Evolutionary conservation across 1,284 basidiomycete species (phyloP).

Genomic region (Ganoderma boninense): DNA sequence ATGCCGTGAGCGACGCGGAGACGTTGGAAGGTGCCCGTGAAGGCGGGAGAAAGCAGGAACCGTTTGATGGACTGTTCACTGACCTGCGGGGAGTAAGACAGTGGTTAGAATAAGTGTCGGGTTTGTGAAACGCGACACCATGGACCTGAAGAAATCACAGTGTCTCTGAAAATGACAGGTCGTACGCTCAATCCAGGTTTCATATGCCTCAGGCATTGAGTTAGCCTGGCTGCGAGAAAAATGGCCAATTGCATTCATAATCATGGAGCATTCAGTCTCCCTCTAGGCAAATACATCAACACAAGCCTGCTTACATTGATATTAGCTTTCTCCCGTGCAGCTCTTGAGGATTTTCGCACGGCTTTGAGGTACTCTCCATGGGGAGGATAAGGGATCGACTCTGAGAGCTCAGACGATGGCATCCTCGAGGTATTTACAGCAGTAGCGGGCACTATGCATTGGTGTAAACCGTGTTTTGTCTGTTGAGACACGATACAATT

Average conservation of each 20-base stretch:
- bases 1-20: constrained; percentile 72
- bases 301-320: constrained; percentile 41
- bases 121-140: not conserved
- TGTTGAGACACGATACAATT: not conserved
- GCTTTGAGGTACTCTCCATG: constrained; percentile 56
- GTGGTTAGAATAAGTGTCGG: not conserved
- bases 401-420: constrained; percentile 15
- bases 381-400: constrained; percentile 45
- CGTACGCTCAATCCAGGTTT: not conserved
- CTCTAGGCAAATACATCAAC: not conserved
- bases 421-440: not conserved
- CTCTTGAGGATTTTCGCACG: constrained; percentile 59
- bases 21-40: constrained; percentile 67
- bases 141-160: not conserved
- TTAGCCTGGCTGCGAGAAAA: too few species aligned
- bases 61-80: constrained; percentile 61
- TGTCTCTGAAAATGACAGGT: too few species aligned
- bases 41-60: constrained; percentile 69
- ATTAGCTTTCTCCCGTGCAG: constrained; percentile 51
- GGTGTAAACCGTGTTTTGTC: too few species aligned
- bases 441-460: not conserved
- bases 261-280: not conserved
- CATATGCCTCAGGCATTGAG: too few species aligned
- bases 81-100: constrained; percentile 51
- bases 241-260: not conserved